These are phyloP conservation scores for Candida ficus DNA, from an alignment of 805 yeast genomes.

Conservation along the genomic window DNA sequence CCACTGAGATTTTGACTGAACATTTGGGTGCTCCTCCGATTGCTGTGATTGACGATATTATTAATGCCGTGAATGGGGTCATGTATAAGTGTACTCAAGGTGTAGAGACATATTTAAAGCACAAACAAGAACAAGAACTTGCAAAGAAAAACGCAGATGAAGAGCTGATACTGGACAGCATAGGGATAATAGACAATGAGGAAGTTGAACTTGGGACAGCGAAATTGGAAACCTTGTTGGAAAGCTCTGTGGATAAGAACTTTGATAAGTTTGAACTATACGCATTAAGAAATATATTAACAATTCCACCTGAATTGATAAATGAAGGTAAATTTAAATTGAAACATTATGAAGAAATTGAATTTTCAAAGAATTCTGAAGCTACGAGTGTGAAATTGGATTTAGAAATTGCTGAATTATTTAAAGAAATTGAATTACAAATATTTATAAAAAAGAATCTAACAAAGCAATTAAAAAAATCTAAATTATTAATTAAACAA, in stretches of 20 bases:
- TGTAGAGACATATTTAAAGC: conserved; percentile 57
- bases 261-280: conserved; percentile 86
- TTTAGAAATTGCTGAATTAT: conserved; percentile 27
- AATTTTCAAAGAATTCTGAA: conserved; percentile 16
- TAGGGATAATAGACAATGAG: conserved; percentile 24
- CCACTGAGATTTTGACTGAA: conserved; percentile 65
- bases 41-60: conserved; percentile 77
- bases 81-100: conserved; percentile 79
- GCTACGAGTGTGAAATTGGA: conserved; percentile 24
- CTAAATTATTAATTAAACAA: conserved; percentile 30
- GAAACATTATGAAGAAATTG: conserved; percentile 61
- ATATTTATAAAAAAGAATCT: conserved; percentile 38
- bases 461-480: conserved; percentile 34
- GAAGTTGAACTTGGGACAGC: conserved; percentile 77
- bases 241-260: conserved; percentile 69
- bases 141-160: not conserved
- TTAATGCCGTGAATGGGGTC: conserved; percentile 80
- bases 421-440: conserved; percentile 38
- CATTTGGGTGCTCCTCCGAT: conserved; percentile 84
- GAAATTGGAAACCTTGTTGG: conserved; percentile 69
- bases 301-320: conserved; percentile 46
- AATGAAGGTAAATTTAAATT: conserved; percentile 63
- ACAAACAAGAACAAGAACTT: conserved; percentile 17
- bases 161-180: conserved; percentile 20
- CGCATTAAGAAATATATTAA: conserved; percentile 68